Base-by-base conservation (phyloP, 2,329 filamentous ascomycete genomes). In the Fusarium annulatum region DNA sequence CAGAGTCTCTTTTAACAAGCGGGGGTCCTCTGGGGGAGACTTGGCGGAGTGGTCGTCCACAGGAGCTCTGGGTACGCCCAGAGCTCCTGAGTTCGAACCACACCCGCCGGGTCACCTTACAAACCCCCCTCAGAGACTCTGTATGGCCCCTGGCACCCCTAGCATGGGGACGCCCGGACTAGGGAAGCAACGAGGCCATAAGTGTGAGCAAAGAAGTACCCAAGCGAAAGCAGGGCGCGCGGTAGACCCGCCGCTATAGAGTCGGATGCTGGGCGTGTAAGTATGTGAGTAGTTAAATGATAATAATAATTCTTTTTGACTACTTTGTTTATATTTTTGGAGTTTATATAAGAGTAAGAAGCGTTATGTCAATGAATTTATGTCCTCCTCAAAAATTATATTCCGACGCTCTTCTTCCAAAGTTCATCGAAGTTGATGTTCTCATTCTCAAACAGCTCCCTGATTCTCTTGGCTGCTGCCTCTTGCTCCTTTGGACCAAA, bases 351-450 rank as follows among this genome's bases (percentile, higher is more conserved):
- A 28, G 14, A 41, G 51, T 11, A n/a, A 41, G 23, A 39, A 18
- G 23, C n/a, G 14, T 28, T 16, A n/a, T n/a, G 5, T 28, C 3
- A 28, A 28, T 28, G 6, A 30, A 55, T 18, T 14, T 9, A 21
- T 30, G 11, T 23, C 21, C 34, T 52, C 26, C 58, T 41, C 59
- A 26, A 52, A 45, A 57, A 34, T 10, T 63, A 48, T n/a, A 61
- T 48, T 18, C 67, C 59, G 14, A 74, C 46, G 43, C 73, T 89
- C 36, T 94, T 91, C 72, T 89, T 88, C 89, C 94, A 94, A 61
- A 97, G 90, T 64, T 88, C 85, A 70, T 96, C 94, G 82, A 97
- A 97, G 79, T 97, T 89, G n/a, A 97, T 88, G 0, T 89, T 91
- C 56, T 95, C 88, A 49, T 88, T 86, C 70, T 91, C 87, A 80